Percentiles rank a stretch among this genome's conserved stretches.
phyloP scores from a whole-genome alignment of 345 rosid species.

The Noccaea bulbosa region DNA sequence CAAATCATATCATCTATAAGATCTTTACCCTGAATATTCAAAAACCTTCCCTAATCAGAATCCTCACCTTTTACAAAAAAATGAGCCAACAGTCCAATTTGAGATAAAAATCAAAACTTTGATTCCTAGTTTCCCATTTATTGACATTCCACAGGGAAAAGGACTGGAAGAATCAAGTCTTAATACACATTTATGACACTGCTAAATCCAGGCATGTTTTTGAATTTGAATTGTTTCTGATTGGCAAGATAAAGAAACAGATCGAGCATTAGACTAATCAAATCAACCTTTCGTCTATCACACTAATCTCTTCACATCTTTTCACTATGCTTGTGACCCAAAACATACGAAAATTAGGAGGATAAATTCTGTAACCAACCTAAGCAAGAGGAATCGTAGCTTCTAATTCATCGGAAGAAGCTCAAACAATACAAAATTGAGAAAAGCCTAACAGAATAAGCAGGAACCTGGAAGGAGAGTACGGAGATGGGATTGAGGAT shows the following conservation, averaged over 20 bases:
- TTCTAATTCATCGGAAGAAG: constrained; percentile 11
- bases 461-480: constrained; percentile 38
- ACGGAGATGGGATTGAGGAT: constrained; percentile 18
- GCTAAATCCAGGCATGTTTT: constrained; percentile 8
- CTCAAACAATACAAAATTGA: not conserved
- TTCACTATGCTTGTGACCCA: constrained; percentile 8
- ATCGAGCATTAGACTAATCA: constrained; percentile 26
- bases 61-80: not conserved
- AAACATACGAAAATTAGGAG: not conserved
- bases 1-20: constrained; percentile 29
- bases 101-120: constrained; percentile 2
- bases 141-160: constrained; percentile 11
- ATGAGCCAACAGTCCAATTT: constrained; percentile 5
- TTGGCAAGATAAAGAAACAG: constrained; percentile 12
- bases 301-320: constrained; percentile 24
- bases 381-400: constrained; percentile 8
- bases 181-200: constrained; percentile 32
- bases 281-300: constrained; percentile 1
- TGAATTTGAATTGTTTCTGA: constrained; percentile 6
- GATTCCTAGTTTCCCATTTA: not conserved
- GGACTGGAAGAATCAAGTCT: constrained; percentile 23
- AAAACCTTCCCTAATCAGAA: constrained; percentile 1
- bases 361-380: not conserved
- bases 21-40: constrained; percentile 23
- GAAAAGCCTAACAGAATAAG: constrained; percentile 25